These are phyloP conservation scores for Fusarium phyllophilum DNA, from an alignment of 2,329 filamentous ascomycete genomes.

Conservation along the genomic window DNA sequence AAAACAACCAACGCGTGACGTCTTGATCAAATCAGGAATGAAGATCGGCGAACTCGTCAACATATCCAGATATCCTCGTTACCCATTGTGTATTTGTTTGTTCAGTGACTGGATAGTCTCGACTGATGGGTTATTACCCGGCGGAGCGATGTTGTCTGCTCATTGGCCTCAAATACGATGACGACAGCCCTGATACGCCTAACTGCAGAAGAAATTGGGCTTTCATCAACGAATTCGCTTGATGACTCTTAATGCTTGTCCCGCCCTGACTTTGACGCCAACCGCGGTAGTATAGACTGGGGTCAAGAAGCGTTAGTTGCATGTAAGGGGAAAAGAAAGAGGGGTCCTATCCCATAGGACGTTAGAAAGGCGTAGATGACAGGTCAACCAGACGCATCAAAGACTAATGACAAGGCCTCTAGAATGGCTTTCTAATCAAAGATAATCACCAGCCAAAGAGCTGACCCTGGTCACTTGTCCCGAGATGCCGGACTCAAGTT, in stretches of 20 bases:
- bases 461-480: not conserved
- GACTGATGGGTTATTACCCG: not conserved
- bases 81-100: not conserved
- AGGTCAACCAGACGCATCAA: not conserved
- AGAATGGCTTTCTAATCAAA: slow-evolving; percentile 5
- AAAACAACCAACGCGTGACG: not conserved
- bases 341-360: not conserved
- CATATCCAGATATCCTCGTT: not conserved
- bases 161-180: slow-evolving; percentile 10
- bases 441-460: not conserved
- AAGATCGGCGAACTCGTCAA: slow-evolving; percentile 1
- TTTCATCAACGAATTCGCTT: slow-evolving; percentile 6
- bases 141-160: not conserved
- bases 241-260: slow-evolving; percentile 11
- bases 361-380: slow-evolving; percentile 29
- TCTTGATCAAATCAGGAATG: not conserved
- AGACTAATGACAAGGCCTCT: slow-evolving; percentile 4
- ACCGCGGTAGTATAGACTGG: slow-evolving; percentile 12
- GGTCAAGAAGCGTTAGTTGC: slow-evolving; percentile 16
- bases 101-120: not conserved
- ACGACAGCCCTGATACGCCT: not conserved
- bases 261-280: slow-evolving; percentile 25
- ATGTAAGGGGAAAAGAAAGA: slow-evolving; percentile 11
- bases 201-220: not conserved
- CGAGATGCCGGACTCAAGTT: not conserved